Conservation (phyloP, 805 yeast genomes). For the Ogataea glucozyma region DNA sequence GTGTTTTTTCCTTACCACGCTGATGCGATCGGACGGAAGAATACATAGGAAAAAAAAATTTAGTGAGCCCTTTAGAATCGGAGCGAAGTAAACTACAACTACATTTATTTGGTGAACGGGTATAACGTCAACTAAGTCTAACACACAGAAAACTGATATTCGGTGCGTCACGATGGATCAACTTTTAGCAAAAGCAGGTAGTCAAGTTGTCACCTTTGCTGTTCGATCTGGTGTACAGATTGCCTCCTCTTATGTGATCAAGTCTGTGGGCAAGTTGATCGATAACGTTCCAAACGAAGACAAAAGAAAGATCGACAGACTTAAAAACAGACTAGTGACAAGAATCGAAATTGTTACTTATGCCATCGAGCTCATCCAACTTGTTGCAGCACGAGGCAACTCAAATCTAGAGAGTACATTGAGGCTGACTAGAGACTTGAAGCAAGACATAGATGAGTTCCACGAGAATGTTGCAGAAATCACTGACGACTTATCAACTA, state of each 20-base stretch:
- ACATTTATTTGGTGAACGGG: too few species aligned
- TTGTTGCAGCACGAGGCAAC: conserved; percentile 63
- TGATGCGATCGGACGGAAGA: too few species aligned
- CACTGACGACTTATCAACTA: conserved; percentile 23
- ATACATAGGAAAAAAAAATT: not conserved
- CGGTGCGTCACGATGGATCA: conserved; percentile 38
- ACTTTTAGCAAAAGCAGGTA: conserved; percentile 55
- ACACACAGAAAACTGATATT: not conserved
- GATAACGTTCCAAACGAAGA: conserved; percentile 57
- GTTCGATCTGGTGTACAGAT: conserved; percentile 72
- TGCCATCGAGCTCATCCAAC: conserved; percentile 66
- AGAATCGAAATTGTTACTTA: conserved; percentile 62
- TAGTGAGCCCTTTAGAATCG: too few species aligned
- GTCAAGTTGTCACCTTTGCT: conserved; percentile 79
- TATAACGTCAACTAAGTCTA: not conserved
- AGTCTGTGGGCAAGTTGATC: conserved; percentile 57
- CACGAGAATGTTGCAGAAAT: conserved; percentile 48
- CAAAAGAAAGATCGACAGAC: conserved; percentile 42
- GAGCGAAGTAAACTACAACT: not conserved
- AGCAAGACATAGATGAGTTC: conserved; percentile 57
- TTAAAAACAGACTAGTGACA: conserved; percentile 49
- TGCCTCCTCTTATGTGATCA: conserved; percentile 73
- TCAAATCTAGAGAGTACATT: conserved; percentile 57
- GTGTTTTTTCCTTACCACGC: not conserved
- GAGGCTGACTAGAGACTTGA: conserved; percentile 54